Conservation (phyloP, 352 stramenopile genomes). For the Globisporangium polare region DNA sequence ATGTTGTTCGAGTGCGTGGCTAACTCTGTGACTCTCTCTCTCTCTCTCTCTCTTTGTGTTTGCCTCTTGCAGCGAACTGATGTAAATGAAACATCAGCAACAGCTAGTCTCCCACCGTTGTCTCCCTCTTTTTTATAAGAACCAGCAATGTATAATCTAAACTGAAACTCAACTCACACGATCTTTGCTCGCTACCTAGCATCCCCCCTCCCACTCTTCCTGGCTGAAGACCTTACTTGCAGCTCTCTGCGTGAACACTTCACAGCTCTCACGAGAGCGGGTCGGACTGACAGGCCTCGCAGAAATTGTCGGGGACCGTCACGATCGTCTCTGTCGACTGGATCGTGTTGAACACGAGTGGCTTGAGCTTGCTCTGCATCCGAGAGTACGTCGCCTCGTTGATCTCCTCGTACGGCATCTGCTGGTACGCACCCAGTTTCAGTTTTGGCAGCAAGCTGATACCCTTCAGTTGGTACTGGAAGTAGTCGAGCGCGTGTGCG, state of each 20-base stretch:
- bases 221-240: not conserved
- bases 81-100: conserved; percentile 33
- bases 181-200: not conserved
- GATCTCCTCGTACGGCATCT: conserved; percentile 93
- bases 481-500: conserved; percentile 82
- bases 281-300: conserved; percentile 36
- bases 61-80: conserved; percentile 52
- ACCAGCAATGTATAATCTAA: conserved; percentile 9
- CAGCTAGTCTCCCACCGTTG: not conserved
- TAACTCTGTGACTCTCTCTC: conserved; percentile 19
- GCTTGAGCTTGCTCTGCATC: conserved; percentile 38
- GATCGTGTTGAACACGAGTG: conserved; percentile 37
- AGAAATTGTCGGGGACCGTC: conserved; percentile 52
- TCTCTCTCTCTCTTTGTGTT: conserved; percentile 13
- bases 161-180: conserved; percentile 1
- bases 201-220: no score
- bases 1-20: not conserved
- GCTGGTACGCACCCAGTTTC: conserved; percentile 76
- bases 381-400: conserved; percentile 55
- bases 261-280: conserved; percentile 3
- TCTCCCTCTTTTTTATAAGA: conserved; percentile 5
- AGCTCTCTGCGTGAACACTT: not conserved
- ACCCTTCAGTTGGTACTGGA: conserved; percentile 94
- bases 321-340: conserved; percentile 30
- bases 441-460: conserved; percentile 87